Conservation (phyloP, 208 protist genomes). For the Crithidia fasciculata region DNA sequence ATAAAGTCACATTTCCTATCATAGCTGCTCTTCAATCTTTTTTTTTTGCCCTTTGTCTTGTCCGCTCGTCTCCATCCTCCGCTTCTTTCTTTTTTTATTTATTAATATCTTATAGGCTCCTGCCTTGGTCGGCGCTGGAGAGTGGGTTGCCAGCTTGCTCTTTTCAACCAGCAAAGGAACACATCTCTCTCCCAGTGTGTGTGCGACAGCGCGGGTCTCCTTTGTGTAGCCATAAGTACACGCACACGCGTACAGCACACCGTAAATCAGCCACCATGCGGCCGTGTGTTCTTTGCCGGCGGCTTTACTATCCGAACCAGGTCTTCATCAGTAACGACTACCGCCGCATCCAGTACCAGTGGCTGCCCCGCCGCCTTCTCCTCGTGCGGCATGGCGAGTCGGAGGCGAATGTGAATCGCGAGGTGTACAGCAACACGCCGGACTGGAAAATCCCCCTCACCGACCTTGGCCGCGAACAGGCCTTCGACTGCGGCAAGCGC, state of each 20-base stretch:
- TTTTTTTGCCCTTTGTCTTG: too few species aligned
- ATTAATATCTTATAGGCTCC: too few species aligned
- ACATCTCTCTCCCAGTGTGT: too few species aligned
- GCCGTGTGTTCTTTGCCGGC: slow-evolving; percentile 8
- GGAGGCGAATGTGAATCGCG: slow-evolving; percentile 79
- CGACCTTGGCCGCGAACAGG: slow-evolving; percentile 73
- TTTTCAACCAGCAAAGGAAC: too few species aligned
- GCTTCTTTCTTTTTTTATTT: too few species aligned
- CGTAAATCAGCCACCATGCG: slow-evolving; percentile 11
- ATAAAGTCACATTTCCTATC: too few species aligned
- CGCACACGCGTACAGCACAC: background rate
- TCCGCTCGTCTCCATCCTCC: too few species aligned
- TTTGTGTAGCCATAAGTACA: background rate
- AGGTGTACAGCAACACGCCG: slow-evolving; percentile 80
- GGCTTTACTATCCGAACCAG: slow-evolving; percentile 42
- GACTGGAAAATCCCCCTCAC: slow-evolving; percentile 93
- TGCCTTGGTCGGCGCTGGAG: too few species aligned
- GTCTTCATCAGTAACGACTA: slow-evolving; percentile 27
- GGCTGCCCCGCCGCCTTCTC: slow-evolving; percentile 82
- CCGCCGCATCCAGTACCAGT: slow-evolving; percentile 31
- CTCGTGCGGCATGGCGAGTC: slow-evolving; percentile 89
- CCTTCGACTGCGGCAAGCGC: slow-evolving; percentile 77
- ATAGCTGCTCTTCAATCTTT: too few species aligned
- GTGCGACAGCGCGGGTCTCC: background rate
- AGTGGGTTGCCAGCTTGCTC: too few species aligned